phyloP scores from a whole-genome alignment of 2,329 filamentous ascomycete species.

The Aspergillus japonicus region DNA sequence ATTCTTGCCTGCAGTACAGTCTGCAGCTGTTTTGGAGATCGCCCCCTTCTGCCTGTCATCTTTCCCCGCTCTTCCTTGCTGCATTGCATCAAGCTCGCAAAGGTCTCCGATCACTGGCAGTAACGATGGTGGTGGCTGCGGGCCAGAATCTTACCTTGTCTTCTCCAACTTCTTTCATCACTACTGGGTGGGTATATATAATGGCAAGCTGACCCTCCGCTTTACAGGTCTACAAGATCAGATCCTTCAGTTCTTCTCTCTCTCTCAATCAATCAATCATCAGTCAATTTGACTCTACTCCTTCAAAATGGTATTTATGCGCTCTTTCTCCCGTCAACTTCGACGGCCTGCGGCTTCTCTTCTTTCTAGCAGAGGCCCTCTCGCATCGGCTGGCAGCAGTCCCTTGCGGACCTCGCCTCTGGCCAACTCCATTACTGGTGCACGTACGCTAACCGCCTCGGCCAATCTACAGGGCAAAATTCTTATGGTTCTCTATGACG shows the following conservation, averaged over 20 bases:
- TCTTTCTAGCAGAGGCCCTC: slow-evolving; percentile 44
- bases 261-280: not conserved
- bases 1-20: not conserved
- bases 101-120: not conserved
- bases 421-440: slow-evolving; percentile 47
- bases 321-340: slow-evolving; percentile 57
- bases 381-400: slow-evolving; percentile 30
- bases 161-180: not conserved
- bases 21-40: not conserved
- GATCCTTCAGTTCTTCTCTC: not conserved
- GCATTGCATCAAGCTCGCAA: slow-evolving; percentile 7
- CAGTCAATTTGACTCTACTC: not conserved
- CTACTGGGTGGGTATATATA: slow-evolving; percentile 1
- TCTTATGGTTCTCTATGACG: slow-evolving; percentile 91
- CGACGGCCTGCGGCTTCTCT: slow-evolving; percentile 55
- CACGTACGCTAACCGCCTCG: slow-evolving; percentile 64
- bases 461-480: slow-evolving; percentile 85
- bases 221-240: not conserved
- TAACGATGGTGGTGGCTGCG: not conserved
- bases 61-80: slow-evolving; percentile 5
- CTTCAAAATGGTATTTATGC: slow-evolving; percentile 62
- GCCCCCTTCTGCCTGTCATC: slow-evolving; percentile 3
- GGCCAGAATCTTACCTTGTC: not conserved
- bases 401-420: slow-evolving; percentile 38
- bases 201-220: slow-evolving; percentile 14